These are phyloP conservation scores for Collybia nuda DNA, from an alignment of 768 basidiomycete genomes.

Conservation along the genomic window DNA sequence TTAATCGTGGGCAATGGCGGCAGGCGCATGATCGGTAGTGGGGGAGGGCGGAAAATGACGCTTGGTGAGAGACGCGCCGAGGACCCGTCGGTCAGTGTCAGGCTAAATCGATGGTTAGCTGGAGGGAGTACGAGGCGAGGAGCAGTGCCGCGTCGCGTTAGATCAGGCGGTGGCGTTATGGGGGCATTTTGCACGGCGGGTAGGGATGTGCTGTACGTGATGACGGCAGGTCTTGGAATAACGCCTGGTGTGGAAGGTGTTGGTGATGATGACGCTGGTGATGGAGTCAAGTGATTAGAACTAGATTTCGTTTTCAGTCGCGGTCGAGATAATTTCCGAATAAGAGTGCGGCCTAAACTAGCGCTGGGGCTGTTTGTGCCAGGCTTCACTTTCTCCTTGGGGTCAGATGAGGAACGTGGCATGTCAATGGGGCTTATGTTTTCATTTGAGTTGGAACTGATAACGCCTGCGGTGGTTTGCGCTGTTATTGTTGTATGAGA, in stretches of 20 bases:
- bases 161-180: slow-evolving; percentile 4
- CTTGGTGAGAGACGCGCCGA: slow-evolving; percentile 28
- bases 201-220: background rate
- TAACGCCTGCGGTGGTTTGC: background rate
- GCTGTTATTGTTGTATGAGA: background rate
- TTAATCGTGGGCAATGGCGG: slow-evolving; percentile 42
- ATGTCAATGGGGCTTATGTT: background rate
- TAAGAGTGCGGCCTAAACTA: background rate
- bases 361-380: background rate
- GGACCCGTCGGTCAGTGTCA: slow-evolving; percentile 15
- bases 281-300: background rate
- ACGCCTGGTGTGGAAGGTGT: background rate
- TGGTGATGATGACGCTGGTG: background rate
- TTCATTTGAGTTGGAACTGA: slow-evolving; percentile 1
- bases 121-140: slow-evolving; percentile 18
- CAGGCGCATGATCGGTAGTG: slow-evolving; percentile 43
- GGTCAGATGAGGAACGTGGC: background rate
- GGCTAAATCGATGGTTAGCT: slow-evolving; percentile 23
- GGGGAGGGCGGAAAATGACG: slow-evolving; percentile 26
- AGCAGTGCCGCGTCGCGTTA: slow-evolving; percentile 11
- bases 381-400: background rate
- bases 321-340: background rate
- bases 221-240: background rate
- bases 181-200: background rate
- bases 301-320: background rate